Evolutionary conservation across 148 eudicot species (phyloP), one percentile per base, ranked within the genome.

Genomic region (Diospyros kaki): DNA sequence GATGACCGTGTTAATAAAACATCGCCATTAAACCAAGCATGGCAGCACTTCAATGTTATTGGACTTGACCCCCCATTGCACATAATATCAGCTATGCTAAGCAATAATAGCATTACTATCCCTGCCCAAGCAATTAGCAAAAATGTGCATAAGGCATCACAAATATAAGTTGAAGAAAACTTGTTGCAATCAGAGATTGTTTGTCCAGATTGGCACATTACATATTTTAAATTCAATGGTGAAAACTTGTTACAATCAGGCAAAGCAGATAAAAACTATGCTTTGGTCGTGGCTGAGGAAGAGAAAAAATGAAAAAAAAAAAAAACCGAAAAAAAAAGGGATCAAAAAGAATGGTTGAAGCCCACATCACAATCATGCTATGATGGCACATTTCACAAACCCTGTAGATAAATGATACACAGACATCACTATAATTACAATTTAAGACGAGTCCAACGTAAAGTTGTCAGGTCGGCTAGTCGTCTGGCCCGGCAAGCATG

Each of bases 401-500:
- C 75, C 64, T 42, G 28, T 64, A 73, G 39, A 69, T 74, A 70
- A 43, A 78, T 69, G 46, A n/a, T 61, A 71, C 46, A 65, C 69
- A 44, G 28, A 42, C 64, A 73, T 58, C 73, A 61, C 56, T 75
- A 72, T 78, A 78, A 73, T 79, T 76, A 83, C 80, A 83, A 9
- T 66, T 50, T 60, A 18, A 44, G 43, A 11, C 15, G 44, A 59
- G 51, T 46, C 4, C 2, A 53, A 0, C 14, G 39, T 44, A 28
- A 15, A 12, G 48, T 45, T 44, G 9, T 86, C 76, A 88, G 69
- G 78, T 77, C 70, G 90, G 75, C 83, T 89, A 78, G 78, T 93
- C 98, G 64, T 89, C 98, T 13, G 96, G 96, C 50, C 98, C 96
- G 0, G 87, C 89, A 50, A 93, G 96, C 83, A 82, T 85, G 69